These are phyloP conservation scores for Vanderwaltozyma verrucispora DNA, from an alignment of 805 yeast species.

Conservation along the genomic window DNA sequence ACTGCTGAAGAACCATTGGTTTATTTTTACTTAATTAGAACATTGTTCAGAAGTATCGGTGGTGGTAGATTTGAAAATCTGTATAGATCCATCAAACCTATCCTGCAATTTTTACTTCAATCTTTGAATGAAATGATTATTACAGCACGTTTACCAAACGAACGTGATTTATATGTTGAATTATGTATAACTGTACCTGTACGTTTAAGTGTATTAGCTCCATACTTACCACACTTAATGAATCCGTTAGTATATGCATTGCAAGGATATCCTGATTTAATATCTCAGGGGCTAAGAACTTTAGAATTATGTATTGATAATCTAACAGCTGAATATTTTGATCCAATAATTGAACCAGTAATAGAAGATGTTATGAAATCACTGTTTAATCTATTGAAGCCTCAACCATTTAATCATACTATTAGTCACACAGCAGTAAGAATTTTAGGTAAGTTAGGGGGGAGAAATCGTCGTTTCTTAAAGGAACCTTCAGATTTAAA, in stretches of 20 bases:
- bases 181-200: conserved; percentile 94
- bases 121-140: conserved; percentile 74
- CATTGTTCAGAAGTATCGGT: conserved; percentile 86
- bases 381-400: conserved; percentile 80
- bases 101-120: conserved; percentile 76
- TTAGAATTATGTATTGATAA: conserved; percentile 94
- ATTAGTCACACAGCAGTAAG: conserved; percentile 92
- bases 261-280: conserved; percentile 82
- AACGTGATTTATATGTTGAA: conserved; percentile 89
- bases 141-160: conserved; percentile 79
- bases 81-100: conserved; percentile 87
- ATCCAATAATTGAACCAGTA: conserved; percentile 94
- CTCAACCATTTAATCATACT: conserved; percentile 89
- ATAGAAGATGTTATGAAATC: conserved; percentile 91
- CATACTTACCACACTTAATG: conserved; percentile 81
- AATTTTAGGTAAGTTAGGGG: conserved; percentile 91
- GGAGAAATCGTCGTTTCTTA: conserved; percentile 81
- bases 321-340: conserved; percentile 90
- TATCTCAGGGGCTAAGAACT: conserved; percentile 89
- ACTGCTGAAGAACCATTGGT: conserved; percentile 85
- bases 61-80: conserved; percentile 93
- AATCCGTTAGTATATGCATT: conserved; percentile 85
- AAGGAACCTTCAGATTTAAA: conserved; percentile 62
- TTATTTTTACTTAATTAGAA: conserved; percentile 78
- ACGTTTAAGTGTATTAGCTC: conserved; percentile 83